Conservation (phyloP, 2,329 filamentous ascomycete species). For the Aureobasidium melanogenum region DNA sequence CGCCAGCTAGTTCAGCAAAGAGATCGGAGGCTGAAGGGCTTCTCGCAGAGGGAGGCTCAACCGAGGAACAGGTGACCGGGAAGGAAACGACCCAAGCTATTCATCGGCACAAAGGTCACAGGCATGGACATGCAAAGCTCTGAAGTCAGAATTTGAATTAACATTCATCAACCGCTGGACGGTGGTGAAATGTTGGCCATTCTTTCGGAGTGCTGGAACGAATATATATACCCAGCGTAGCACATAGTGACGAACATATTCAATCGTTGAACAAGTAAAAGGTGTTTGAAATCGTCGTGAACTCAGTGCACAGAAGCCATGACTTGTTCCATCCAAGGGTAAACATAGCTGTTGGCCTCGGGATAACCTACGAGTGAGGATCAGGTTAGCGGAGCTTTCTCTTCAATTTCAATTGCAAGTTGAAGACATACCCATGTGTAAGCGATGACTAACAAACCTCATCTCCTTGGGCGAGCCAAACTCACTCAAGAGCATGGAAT, state of each 20-base stretch:
- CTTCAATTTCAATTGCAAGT: neutral
- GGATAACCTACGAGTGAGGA: conserved; percentile 41
- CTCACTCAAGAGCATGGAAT: conserved; percentile 56
- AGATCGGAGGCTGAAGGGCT: neutral
- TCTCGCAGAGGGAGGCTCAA: neutral
- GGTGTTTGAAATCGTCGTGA: neutral
- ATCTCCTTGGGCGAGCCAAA: conserved; percentile 58
- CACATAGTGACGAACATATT: neutral
- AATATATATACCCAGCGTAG: neutral
- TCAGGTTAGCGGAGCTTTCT: neutral
- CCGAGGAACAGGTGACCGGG: neutral
- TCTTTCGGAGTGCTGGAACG: neutral
- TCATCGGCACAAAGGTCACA: neutral
- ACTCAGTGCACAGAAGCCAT: conserved; percentile 25
- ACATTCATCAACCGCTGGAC: neutral
- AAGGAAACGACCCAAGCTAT: neutral
- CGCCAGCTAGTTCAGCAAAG: neutral
- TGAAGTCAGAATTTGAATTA: neutral
- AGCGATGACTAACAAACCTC: conserved; percentile 50
- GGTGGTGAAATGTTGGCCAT: neutral
- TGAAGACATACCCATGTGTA: conserved; percentile 48
- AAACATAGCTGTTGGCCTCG: conserved; percentile 47
- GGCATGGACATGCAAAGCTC: neutral
- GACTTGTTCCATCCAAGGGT: conserved; percentile 54
- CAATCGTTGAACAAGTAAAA: neutral